Percentiles rank a stretch among this genome's conserved stretches.
These are phyloP conservation scores for Penicillium expansum DNA, from an alignment of 2,329 filamentous ascomycete genomes.

Conservation along the genomic window DNA sequence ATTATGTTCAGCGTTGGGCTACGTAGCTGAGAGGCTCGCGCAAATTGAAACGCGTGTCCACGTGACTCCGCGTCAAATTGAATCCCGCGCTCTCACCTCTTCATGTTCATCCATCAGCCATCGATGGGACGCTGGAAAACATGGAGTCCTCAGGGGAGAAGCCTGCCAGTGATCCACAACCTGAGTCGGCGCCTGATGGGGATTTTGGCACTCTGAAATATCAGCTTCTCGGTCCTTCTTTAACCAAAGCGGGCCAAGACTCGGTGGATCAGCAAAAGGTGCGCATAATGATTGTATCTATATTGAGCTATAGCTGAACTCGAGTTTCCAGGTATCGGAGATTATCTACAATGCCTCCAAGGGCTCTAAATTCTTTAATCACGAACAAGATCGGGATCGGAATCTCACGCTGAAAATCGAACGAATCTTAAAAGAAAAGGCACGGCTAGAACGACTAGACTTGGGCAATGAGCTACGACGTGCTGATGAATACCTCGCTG, in stretches of 20 bases:
- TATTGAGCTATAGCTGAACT: constrained; percentile 4
- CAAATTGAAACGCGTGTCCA: constrained; percentile 34
- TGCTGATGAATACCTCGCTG: constrained; percentile 76
- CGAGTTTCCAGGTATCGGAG: constrained; percentile 69
- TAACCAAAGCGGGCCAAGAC: constrained; percentile 92
- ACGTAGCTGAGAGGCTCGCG: constrained; percentile 5
- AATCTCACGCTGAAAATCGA: constrained; percentile 82
- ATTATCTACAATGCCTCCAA: constrained; percentile 97
- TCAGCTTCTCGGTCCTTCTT: constrained; percentile 79
- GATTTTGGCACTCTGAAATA: constrained; percentile 74
- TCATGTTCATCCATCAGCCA: not conserved
- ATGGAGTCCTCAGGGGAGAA: constrained; percentile 25
- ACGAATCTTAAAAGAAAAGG: constrained; percentile 71
- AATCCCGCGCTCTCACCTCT: constrained; percentile 9
- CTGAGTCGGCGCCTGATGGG: constrained; percentile 2
- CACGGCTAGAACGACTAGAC: constrained; percentile 71
- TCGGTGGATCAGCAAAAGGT: constrained; percentile 87
- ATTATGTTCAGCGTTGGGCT: constrained; percentile 5
- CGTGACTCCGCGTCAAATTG: constrained; percentile 33
- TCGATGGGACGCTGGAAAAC: constrained; percentile 13
- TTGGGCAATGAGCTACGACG: constrained; percentile 68
- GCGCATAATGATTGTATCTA: constrained; percentile 12
- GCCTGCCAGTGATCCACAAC: constrained; percentile 6
- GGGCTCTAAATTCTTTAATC: constrained; percentile 92
- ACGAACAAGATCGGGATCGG: constrained; percentile 80